Base-by-base conservation (phyloP, 2,329 filamentous ascomycete species). In the Fusarium sp. region DNA sequence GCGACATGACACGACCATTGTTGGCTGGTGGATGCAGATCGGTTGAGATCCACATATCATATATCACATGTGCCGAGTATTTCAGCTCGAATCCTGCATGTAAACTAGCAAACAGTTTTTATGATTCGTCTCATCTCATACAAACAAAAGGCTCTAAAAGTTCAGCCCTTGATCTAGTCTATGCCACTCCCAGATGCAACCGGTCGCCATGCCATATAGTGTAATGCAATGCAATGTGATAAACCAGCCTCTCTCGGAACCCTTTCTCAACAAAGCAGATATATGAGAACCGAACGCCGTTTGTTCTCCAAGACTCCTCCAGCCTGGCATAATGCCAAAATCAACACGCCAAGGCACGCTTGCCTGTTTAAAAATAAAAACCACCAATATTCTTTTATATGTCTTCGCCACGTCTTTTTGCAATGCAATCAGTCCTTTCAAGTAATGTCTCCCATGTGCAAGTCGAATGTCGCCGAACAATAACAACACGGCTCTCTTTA, bases 201-300 rank as follows among this genome's bases (percentile, higher is more conserved):
- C 65, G 37, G 47, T 45, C 52, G 48, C 62, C 30, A 41, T 57
- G 32, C 27, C 51, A 46, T 57, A 41, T 40, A 51, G 30, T 51
- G 47, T 22, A 14, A 41, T 52, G 32, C 24, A 40, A 41, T 51
- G 42, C 65, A 49, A 66, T 64, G 59, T 34, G 44, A 62, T 63
- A 34, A 41, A 24, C 60, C 44, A 60, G 37, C 24, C 48, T 54
- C 57, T 45, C 44, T 45, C 12, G 51, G 44, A 57, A 25, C 51
- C 58, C 48, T 56, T 44, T 40, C 54, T 61, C 57, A 57, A 42
- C 24, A 70, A 61, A 58, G 44, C 59, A 64, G 57, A 56, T 34
- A 47, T 44, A 52, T 45, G 55, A 56, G 55, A 70, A 58, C 46
- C 40, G 60, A 75, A 75, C 73, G 73, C 73, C 73, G 54, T 61